phyloP scores from a whole-genome alignment of 2,329 filamentous ascomycete species.

The Shiraia sp. region DNA sequence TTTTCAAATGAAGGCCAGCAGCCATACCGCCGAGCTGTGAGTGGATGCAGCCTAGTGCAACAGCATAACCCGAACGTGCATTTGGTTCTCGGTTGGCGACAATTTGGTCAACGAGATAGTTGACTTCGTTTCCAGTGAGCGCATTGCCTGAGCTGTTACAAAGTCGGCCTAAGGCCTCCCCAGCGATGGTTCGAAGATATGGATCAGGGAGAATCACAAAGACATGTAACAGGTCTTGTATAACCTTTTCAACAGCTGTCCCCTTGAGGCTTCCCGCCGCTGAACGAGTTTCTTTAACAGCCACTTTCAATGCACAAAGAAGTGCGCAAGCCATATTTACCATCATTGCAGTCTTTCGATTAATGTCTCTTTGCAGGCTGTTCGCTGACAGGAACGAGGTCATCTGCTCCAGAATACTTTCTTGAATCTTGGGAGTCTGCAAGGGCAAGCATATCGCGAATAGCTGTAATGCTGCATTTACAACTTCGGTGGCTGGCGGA shows the following conservation, averaged over 20 bases:
- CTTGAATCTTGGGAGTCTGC: constrained; percentile 88
- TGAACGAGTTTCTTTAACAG: constrained; percentile 77
- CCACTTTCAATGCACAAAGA: constrained; percentile 78
- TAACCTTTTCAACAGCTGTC: constrained; percentile 73
- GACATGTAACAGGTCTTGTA: constrained; percentile 73
- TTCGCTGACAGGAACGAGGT: constrained; percentile 84
- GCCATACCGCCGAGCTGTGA: constrained; percentile 97
- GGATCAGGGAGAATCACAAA: constrained; percentile 84
- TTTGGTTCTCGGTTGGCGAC: constrained; percentile 92
- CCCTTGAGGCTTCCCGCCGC: constrained; percentile 73
- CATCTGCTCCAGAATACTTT: constrained; percentile 93
- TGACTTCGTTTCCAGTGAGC: constrained; percentile 89
- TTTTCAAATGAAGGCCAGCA: constrained; percentile 93
- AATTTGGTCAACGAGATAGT: constrained; percentile 89
- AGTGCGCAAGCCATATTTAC: constrained; percentile 88
- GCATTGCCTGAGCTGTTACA: constrained; percentile 83
- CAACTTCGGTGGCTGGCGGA: constrained; percentile 87
- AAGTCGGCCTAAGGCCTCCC: constrained; percentile 81
- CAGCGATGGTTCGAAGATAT: constrained; percentile 82
- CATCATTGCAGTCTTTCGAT: constrained; percentile 85
- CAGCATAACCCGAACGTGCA: constrained; percentile 89
- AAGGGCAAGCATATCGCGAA: constrained; percentile 91
- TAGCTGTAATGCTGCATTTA: constrained; percentile 90
- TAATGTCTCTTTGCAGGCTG: constrained; percentile 79
- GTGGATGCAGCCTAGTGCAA: constrained; percentile 91